These are phyloP conservation scores for Esteya vermicola DNA, from an alignment of 2,329 filamentous ascomycete species.

Conservation along the genomic window DNA sequence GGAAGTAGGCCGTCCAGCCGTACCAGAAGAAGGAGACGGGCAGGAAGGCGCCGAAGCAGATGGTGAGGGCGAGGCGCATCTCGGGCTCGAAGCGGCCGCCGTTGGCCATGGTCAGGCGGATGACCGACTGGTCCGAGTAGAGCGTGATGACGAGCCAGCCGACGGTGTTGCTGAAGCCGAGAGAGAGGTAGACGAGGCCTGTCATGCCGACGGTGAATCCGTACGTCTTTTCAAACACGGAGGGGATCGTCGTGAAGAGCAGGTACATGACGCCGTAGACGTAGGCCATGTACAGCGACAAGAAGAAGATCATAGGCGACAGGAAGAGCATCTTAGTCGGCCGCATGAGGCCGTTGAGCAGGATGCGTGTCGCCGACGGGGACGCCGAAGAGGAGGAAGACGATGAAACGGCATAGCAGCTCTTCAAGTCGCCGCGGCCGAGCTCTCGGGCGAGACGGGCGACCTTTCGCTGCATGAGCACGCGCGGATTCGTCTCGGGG, in stretches of 20 bases:
- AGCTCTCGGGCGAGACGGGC: slow-evolving; percentile 28
- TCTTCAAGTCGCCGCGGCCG: slow-evolving; percentile 26
- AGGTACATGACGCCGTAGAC: slow-evolving; percentile 36
- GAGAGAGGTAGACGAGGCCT: slow-evolving; percentile 31
- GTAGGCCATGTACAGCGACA: slow-evolving; percentile 35
- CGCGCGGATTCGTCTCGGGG: slow-evolving; percentile 31
- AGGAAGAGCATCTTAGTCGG: slow-evolving; percentile 36
- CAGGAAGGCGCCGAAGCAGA: slow-evolving; percentile 14
- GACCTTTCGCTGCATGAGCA: slow-evolving; percentile 36
- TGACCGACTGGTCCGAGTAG: slow-evolving; percentile 22
- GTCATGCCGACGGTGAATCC: slow-evolving; percentile 28
- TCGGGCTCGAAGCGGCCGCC: slow-evolving; percentile 18
- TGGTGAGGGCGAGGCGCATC: slow-evolving; percentile 17
- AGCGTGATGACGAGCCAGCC: slow-evolving; percentile 17
- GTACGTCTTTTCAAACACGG: slow-evolving; percentile 31
- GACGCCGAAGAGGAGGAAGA: too few species aligned
- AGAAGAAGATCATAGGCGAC: slow-evolving; percentile 30
- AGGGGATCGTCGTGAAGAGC: slow-evolving; percentile 36
- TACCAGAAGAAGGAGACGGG: slow-evolving; percentile 23
- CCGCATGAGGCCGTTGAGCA: slow-evolving; percentile 29
- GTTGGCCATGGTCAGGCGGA: slow-evolving; percentile 22
- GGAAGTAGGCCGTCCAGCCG: slow-evolving; percentile 17
- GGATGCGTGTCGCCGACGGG: slow-evolving; percentile 16
- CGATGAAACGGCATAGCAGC: slow-evolving; percentile 26
- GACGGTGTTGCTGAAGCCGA: slow-evolving; percentile 18